These are phyloP conservation scores for Termitomyces sp. DNA, from an alignment of 768 basidiomycete genomes.

Conservation along the genomic window DNA sequence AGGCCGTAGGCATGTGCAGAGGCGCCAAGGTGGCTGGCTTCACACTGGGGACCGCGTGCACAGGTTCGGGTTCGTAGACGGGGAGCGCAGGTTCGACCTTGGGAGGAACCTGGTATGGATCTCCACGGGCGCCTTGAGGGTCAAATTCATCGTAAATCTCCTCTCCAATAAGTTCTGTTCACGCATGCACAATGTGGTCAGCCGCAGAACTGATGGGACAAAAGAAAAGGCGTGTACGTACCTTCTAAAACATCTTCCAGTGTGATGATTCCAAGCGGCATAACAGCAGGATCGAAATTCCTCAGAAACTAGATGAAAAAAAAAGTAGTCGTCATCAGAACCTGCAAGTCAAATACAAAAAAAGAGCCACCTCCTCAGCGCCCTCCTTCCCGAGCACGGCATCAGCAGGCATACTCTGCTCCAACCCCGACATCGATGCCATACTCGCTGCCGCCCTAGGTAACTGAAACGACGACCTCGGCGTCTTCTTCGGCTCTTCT, in stretches of 20 bases:
- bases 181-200: background rate
- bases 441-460: slow-evolving; percentile 36
- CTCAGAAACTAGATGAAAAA: slow-evolving; percentile 59
- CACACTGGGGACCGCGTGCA: slow-evolving; percentile 1
- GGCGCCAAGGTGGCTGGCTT: slow-evolving; percentile 17
- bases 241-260: slow-evolving; percentile 92
- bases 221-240: slow-evolving; percentile 18
- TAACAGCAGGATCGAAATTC: slow-evolving; percentile 74
- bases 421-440: slow-evolving; percentile 45
- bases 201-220: background rate
- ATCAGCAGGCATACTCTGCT: slow-evolving; percentile 88
- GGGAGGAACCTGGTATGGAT: slow-evolving; percentile 33
- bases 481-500: slow-evolving; percentile 22
- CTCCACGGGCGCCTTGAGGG: slow-evolving; percentile 62
- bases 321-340: background rate
- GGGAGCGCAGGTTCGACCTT: slow-evolving; percentile 15
- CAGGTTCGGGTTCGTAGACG: background rate
- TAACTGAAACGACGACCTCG: slow-evolving; percentile 33
- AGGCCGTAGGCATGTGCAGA: slow-evolving; percentile 33
- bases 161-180: slow-evolving; percentile 81
- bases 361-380: slow-evolving; percentile 58
- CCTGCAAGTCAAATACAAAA: background rate
- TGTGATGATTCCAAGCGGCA: slow-evolving; percentile 89
- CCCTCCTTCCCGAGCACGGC: slow-evolving; percentile 73
- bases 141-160: slow-evolving; percentile 94